Evolutionary conservation across 176 grass and related monocot genomes (phyloP).

Genomic region (Aegilops sharonensis): DNA sequence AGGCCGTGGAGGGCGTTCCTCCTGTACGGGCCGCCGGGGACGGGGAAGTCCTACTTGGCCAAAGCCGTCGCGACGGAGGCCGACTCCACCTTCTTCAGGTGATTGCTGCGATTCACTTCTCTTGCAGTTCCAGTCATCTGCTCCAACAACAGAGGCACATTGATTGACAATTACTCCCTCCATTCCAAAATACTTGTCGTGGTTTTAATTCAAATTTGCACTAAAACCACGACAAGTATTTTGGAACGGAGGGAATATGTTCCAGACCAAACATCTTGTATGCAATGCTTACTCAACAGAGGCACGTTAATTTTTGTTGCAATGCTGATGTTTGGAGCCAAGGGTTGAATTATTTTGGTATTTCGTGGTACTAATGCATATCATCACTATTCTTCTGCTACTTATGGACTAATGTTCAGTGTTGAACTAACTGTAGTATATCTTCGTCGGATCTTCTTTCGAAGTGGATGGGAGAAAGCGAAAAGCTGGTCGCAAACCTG

Average conservation of each 20-base stretch:
- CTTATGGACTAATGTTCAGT: background rate
- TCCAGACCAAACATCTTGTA: no score
- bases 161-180: background rate
- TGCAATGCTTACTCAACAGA: background rate
- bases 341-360: background rate
- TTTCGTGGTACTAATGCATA: background rate
- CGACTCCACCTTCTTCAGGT: conserved; percentile 80
- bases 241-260: no score
- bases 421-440: conserved; percentile 36
- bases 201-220: no score
- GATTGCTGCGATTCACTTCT: background rate
- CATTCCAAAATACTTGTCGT: no score
- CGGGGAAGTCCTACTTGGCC: conserved; percentile 71
- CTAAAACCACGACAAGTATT: no score
- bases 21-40: conserved; percentile 65
- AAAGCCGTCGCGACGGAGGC: conserved; percentile 74
- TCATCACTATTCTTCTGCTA: background rate
- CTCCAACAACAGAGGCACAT: background rate
- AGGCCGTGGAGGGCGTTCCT: conserved; percentile 75
- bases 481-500: conserved; percentile 68
- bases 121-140: background rate
- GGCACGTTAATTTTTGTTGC: background rate
- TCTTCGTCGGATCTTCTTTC: conserved; percentile 74
- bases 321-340: background rate
- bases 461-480: conserved; percentile 82